phyloP scores from a whole-genome alignment of 495 filamentous ascomycete genomes.

The Chlorociboria aeruginascens region DNA sequence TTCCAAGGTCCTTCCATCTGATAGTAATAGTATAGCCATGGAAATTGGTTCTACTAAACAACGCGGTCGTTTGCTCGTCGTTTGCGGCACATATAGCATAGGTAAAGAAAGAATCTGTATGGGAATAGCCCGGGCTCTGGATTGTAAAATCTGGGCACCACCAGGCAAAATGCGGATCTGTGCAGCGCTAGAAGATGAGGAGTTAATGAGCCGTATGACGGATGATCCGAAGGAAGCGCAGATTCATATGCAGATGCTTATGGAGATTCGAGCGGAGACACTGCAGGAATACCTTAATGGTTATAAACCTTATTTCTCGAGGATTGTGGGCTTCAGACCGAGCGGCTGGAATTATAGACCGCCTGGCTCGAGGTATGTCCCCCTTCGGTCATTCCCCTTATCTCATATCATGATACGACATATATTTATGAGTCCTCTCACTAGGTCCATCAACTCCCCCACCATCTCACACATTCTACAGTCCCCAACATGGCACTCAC shows the following conservation, averaged over 20 bases:
- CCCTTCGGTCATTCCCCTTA: not conserved
- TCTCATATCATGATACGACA: not conserved
- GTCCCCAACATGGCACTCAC: slow-evolving; percentile 57
- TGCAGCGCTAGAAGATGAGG: slow-evolving; percentile 70
- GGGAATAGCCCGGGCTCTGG: slow-evolving; percentile 76
- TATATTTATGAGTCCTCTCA: not conserved
- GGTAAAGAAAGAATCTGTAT: slow-evolving; percentile 95
- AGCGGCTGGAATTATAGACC: slow-evolving; percentile 87
- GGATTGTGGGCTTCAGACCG: slow-evolving; percentile 84
- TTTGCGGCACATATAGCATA: slow-evolving; percentile 95
- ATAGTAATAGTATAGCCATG: slow-evolving; percentile 20
- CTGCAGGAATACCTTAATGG: slow-evolving; percentile 75
- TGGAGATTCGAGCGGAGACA: slow-evolving; percentile 81
- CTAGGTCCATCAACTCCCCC: slow-evolving; percentile 47
- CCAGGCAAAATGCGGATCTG: slow-evolving; percentile 75
- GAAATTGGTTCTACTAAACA: slow-evolving; percentile 13
- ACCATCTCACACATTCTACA: slow-evolving; percentile 58
- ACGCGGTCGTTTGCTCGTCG: slow-evolving; percentile 58
- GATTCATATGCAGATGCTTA: slow-evolving; percentile 93
- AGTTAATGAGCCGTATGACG: slow-evolving; percentile 66
- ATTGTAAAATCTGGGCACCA: slow-evolving; percentile 83
- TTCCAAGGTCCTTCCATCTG: slow-evolving; percentile 16
- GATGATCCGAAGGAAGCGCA: slow-evolving; percentile 72
- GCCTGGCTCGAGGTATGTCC: slow-evolving; percentile 33
- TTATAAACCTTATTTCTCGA: slow-evolving; percentile 65